Evolutionary conservation across 2,329 filamentous ascomycete genomes (phyloP), one percentile per base, ranked within the genome.

Genomic region (Phialemonium atrogriseum): DNA sequence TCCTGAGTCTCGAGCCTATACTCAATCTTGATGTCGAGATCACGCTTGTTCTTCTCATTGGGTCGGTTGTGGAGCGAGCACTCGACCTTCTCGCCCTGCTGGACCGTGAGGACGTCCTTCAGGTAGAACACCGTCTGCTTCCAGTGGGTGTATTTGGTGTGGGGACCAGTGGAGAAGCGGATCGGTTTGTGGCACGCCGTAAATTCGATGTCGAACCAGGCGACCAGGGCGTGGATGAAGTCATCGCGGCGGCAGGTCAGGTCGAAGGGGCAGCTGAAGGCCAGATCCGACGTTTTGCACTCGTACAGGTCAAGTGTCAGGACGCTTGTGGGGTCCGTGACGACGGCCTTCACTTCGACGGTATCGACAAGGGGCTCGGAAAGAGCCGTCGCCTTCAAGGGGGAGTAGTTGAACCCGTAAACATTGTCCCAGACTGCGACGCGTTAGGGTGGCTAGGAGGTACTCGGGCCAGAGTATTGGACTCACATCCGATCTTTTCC

Each of bases 81-180:
- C 38, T 66, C 62, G 38, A 98, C 70, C 50, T 75, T 70, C 68
- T 98, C 91, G 35, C 82, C 86, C 52, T 85, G 73, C 59, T 94
- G 81, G 22, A 94, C 87, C 12, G 88, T 96, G 43, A 98, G 67
- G 20, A 94, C 84, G 47, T 98, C 88, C 51, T 84, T 77, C 42
- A 98, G 71, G 66, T 98, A 98, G 67, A 98, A 96, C 41, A 98
- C 91, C 10, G 91, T 98, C 70, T 98, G 91, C 69, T 98, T 98
- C 91, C 91, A 98, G 73, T 98, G 91, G 12, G 91, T 98, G 67
- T 96, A 96, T 67, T 95, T 96, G 49, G 89, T 93, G 64, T 96
- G 91, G 17, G 91, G 91, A 14, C 91, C 91, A 12, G 91, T 98
- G 33, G 85, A 94, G 73, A 98, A 98, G 53, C 80, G 77, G 54